These are phyloP conservation scores for Cladosporium sp. DNA, from an alignment of 2,329 filamentous ascomycete species.

Conservation along the genomic window DNA sequence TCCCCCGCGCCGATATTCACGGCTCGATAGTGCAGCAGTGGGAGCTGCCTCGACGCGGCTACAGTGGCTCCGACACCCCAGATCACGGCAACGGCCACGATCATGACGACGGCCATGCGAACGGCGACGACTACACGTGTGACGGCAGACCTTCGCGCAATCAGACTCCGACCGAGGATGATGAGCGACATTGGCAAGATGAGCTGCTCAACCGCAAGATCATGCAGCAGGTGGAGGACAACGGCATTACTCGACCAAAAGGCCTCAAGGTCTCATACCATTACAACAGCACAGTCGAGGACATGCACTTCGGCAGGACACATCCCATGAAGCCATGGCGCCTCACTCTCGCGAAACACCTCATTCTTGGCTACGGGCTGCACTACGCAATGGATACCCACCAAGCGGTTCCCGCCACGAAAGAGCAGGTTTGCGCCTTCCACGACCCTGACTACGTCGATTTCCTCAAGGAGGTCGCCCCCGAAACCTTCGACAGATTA, in stretches of 20 bases:
- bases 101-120: slow-evolving; percentile 9
- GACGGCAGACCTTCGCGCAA: slow-evolving; percentile 4
- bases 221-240: slow-evolving; percentile 47
- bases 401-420: slow-evolving; percentile 72
- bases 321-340: slow-evolving; percentile 99
- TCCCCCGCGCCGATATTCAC: slow-evolving; percentile 23
- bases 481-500: slow-evolving; percentile 44
- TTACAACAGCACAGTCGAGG: slow-evolving; percentile 87
- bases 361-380: slow-evolving; percentile 91
- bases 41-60: slow-evolving; percentile 14
- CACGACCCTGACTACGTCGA: slow-evolving; percentile 85
- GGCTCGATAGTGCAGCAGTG: slow-evolving; percentile 29
- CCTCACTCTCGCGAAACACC: slow-evolving; percentile 86
- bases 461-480: slow-evolving; percentile 55
- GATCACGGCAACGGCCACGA: background rate
- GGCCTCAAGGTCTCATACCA: slow-evolving; percentile 92
- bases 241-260: slow-evolving; percentile 71
- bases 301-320: slow-evolving; percentile 89
- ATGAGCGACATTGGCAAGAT: slow-evolving; percentile 28
- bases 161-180: slow-evolving; percentile 39
- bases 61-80: slow-evolving; percentile 18
- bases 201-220: slow-evolving; percentile 46
- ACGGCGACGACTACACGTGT: slow-evolving; percentile 12
- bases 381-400: slow-evolving; percentile 95
- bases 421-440: slow-evolving; percentile 79